Percentiles rank a stretch among this genome's conserved stretches.
Conservation (phyloP, 129 eudicot genomes). For the Lactuca sativa region DNA sequence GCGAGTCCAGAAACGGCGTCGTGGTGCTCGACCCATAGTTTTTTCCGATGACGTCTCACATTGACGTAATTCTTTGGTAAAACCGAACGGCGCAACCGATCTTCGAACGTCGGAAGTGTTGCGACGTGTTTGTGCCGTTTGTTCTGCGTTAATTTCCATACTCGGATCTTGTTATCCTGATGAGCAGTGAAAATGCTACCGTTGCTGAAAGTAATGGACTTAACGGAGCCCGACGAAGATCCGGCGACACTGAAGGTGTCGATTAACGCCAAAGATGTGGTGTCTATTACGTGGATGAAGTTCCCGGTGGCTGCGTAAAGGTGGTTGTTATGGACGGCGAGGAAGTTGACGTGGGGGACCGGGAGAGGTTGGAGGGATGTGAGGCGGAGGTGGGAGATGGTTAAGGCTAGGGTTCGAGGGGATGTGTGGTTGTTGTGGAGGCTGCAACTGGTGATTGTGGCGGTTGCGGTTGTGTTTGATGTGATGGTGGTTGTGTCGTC, state of each 20-base stretch:
- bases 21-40: conserved; percentile 78
- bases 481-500: neutral
- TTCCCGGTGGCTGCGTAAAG: conserved; percentile 55
- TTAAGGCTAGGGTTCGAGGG: conserved; percentile 9
- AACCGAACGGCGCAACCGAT: conserved; percentile 46
- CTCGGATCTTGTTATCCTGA: conserved; percentile 72
- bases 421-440: neutral
- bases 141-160: conserved; percentile 45
- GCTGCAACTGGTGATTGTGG: neutral
- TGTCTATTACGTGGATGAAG: conserved; percentile 41
- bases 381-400: conserved; percentile 22
- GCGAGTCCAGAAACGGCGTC: conserved; percentile 83
- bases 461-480: conserved; percentile 1
- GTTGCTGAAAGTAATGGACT: conserved; percentile 52
- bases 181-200: conserved; percentile 62
- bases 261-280: conserved; percentile 29
- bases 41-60: conserved; percentile 63
- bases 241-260: conserved; percentile 42
- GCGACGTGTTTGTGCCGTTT: conserved; percentile 51
- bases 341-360: conserved; percentile 17
- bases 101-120: conserved; percentile 64
- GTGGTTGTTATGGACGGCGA: conserved; percentile 35
- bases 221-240: conserved; percentile 48
- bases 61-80: conserved; percentile 65
- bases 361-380: conserved; percentile 15